Evolutionary conservation across 352 stramenopile genomes (phyloP).

Genomic region (Pythium aquatile): DNA sequence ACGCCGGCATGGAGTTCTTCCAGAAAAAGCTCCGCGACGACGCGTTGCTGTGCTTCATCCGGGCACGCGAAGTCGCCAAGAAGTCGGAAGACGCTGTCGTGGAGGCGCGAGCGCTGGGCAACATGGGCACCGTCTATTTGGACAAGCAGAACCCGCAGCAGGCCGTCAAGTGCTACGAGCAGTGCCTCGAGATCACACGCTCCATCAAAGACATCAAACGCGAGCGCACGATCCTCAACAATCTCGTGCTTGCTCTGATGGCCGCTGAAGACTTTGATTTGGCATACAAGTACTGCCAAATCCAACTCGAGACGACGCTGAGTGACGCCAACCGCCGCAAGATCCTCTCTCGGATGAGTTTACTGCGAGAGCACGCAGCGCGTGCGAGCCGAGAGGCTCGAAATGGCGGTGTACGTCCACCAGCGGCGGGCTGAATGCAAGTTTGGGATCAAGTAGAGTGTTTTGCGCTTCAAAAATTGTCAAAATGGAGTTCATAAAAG

Average conservation of each 20-base stretch:
- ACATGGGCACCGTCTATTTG: slow-evolving; percentile 74
- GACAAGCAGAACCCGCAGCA: slow-evolving; percentile 69
- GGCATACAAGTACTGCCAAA: slow-evolving; percentile 58
- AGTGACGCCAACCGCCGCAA: slow-evolving; percentile 76
- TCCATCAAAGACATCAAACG: slow-evolving; percentile 71
- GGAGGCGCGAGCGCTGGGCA: slow-evolving; percentile 71
- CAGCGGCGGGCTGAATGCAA: background rate
- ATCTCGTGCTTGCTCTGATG: slow-evolving; percentile 74
- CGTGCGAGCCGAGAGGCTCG: slow-evolving; percentile 20
- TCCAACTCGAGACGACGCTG: slow-evolving; percentile 66
- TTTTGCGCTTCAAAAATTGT: background rate
- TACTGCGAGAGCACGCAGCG: slow-evolving; percentile 47
- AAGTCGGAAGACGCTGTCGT: slow-evolving; percentile 50
- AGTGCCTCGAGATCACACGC: slow-evolving; percentile 72
- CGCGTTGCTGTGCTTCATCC: slow-evolving; percentile 60
- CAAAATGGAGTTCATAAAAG: slow-evolving; percentile 5
- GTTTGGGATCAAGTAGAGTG: background rate
- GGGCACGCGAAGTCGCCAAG: slow-evolving; percentile 56
- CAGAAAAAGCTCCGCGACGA: slow-evolving; percentile 65
- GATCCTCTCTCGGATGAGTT: slow-evolving; percentile 77
- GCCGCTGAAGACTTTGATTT: slow-evolving; percentile 55
- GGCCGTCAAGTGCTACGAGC: slow-evolving; percentile 72
- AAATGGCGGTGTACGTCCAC: background rate
- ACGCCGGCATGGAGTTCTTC: slow-evolving; percentile 77
- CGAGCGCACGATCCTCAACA: slow-evolving; percentile 83